These are phyloP conservation scores for Citrullus colocynthis DNA, from an alignment of 306 rosid genomes.

Conservation along the genomic window DNA sequence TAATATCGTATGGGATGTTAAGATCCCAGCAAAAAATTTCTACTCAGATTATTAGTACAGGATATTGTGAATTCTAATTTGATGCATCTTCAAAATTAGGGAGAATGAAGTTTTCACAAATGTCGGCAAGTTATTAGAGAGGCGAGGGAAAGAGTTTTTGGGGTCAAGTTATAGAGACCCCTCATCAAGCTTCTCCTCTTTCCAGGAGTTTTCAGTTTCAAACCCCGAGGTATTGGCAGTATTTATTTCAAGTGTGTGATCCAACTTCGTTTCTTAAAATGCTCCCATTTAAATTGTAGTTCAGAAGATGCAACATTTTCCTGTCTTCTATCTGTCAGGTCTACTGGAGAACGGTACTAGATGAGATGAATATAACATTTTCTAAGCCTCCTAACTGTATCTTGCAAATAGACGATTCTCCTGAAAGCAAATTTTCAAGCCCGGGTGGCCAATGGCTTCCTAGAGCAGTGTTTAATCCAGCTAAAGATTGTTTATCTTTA, in stretches of 20 bases:
- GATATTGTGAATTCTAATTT: background rate
- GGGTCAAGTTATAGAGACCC: slow-evolving; percentile 78
- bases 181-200: slow-evolving; percentile 55
- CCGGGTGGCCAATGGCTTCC: slow-evolving; percentile 90
- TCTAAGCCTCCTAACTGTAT: slow-evolving; percentile 57
- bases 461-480: slow-evolving; percentile 71
- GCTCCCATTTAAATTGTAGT: background rate
- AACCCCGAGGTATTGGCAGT: slow-evolving; percentile 48
- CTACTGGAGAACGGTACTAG: slow-evolving; percentile 62
- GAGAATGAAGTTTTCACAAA: slow-evolving; percentile 44
- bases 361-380: slow-evolving; percentile 56
- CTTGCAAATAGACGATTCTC: slow-evolving; percentile 28
- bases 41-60: background rate
- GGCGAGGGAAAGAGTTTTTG: slow-evolving; percentile 55
- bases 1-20: background rate
- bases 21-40: background rate
- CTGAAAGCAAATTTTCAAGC: slow-evolving; percentile 20
- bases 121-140: slow-evolving; percentile 55
- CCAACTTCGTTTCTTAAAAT: background rate
- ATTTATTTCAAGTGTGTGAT: background rate
- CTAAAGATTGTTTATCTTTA: slow-evolving; percentile 51
- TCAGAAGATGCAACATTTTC: slow-evolving; percentile 9
- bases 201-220: slow-evolving; percentile 71
- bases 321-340: slow-evolving; percentile 31
- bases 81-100: slow-evolving; percentile 30